Evolutionary conservation across 2,329 filamentous ascomycete genomes (phyloP), one percentile per base, ranked within the genome.

Genomic region (Ramularia endophylla): DNA sequence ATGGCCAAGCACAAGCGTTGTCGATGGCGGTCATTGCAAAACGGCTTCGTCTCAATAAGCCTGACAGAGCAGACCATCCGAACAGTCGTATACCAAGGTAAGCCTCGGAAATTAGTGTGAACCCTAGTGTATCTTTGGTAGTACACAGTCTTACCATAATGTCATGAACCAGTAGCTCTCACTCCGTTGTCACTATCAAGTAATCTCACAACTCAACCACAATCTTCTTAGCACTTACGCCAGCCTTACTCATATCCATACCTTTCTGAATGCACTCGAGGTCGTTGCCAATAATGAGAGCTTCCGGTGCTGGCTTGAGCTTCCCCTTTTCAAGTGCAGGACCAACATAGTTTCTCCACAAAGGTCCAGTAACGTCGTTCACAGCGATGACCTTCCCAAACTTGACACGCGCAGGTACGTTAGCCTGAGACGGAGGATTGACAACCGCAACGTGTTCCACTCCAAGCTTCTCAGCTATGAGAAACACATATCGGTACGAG

Each of bases 281-380:
- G 7, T 64, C 65, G 36, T 60, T 57, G 2, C 62, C 62, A 17
- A 67, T 50, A 9, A 68, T 50, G 27, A 59, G 32, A 3, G 63
- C 53, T 37, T 58, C 53, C 9, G 66, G 66, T 12, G 36, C 36
- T 28, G 50, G 38, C 22, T 53, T 27, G 39, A 54, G 61, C 22
- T 28, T 40, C 5, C 53, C 53, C 8, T 50, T 41, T 4, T 34
- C 52, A 33, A 66, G 41, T 1, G 60, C 64, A 25, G 20, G 35
- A 20, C 38, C 34, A 17, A 50, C 27, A 17, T 34, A 50, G 25
- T 39, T 19, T 18, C 34, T 30, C 27, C 34, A 50, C 11, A 50
- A 28, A 18, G 34, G 27, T 15, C 27, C 27, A 7, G 27, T 31
- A 16, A 41, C 13, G 11, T 44, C 45, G 16, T 36, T 38, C 15